A percentile compares a stretch with the other conserved stretches of the same genome.
Evolutionary conservation across 75 land plant genomes (phyloP).

Genomic region (Cunninghamia lanceolata): DNA sequence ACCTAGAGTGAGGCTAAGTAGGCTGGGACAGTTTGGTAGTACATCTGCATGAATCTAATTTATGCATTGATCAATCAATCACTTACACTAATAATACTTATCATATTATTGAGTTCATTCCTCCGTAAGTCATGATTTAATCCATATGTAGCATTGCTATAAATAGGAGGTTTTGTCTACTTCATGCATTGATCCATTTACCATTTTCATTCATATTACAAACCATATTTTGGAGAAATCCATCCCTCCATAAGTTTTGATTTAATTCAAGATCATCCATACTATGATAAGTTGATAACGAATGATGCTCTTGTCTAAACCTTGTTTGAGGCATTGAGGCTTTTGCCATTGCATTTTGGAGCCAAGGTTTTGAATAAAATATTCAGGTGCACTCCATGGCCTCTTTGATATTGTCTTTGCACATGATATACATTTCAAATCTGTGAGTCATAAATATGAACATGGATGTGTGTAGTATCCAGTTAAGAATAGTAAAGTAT

Average conservation of each 20-base stretch:
- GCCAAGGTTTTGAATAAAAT: neutral
- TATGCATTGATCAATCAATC: no score
- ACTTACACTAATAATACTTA: no score
- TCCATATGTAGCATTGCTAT: neutral
- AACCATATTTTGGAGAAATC: neutral
- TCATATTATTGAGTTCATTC: no score
- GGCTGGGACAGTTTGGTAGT: no score
- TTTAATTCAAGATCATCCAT: neutral
- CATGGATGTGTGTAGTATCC: neutral
- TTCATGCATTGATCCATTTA: neutral
- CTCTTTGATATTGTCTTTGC: neutral
- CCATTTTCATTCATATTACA: neutral
- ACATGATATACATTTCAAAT: neutral
- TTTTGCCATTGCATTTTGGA: neutral
- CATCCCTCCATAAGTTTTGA: neutral
- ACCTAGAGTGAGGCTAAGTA: no score
- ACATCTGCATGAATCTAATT: no score
- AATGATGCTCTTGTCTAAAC: neutral
- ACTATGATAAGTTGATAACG: neutral
- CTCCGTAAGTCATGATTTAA: no score
- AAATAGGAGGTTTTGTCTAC: neutral
- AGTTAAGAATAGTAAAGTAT: neutral
- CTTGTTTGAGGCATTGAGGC: neutral
- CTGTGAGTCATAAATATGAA: neutral
- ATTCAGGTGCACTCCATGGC: neutral